Evolutionary conservation across 2,329 filamentous ascomycete species (phyloP), one percentile per base, ranked within the genome.

Genomic region (Penicillium sp.): DNA sequence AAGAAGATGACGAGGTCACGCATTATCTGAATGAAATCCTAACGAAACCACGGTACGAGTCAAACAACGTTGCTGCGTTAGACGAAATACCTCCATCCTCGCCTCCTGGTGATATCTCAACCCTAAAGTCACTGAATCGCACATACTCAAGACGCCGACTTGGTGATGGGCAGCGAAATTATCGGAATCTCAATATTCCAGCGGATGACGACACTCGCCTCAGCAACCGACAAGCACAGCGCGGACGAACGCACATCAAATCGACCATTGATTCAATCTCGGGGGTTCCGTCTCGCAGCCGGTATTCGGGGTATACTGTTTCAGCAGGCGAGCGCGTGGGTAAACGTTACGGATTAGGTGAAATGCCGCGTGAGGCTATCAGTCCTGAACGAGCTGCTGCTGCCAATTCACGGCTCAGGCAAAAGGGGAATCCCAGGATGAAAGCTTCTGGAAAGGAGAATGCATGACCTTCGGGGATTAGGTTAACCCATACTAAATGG

Each of bases 391-490:
- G 69, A 18, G 43, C 62, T 44, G 58, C 67, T 3, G 65, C 65
- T 9, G 69, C 70, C 3, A 61, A 66, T 47, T 66, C 64, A n/a
- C 61, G 69, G 31, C 58, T 72, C 11, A 65, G 63, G 38, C 63
- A 61, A 35, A 66, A 63, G 50, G 56, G 59, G 25, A 56, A 44
- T 27, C 58, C 58, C 16, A 64, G 59, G 53, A 43, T 41, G 28
- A 59, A 54, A 50, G 56, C 58, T 30, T 57, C 61, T n/a, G 68
- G 64, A 22, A 70, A 69, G 49, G 68, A 71, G 49, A 69, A 67
- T 55, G 18, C 14, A 25, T 46, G 41, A 49, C 2, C 19, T 22
- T 29, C 22, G 29, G 18, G 16, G 3, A 12, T 31, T n/a, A 27
- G 13, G 11, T n/a, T 22, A 36, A 5, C 19, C 19, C 11, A 19